These are phyloP conservation scores for Aegle marmelos DNA, from an alignment of 345 rosid genomes.

Conservation along the genomic window DNA sequence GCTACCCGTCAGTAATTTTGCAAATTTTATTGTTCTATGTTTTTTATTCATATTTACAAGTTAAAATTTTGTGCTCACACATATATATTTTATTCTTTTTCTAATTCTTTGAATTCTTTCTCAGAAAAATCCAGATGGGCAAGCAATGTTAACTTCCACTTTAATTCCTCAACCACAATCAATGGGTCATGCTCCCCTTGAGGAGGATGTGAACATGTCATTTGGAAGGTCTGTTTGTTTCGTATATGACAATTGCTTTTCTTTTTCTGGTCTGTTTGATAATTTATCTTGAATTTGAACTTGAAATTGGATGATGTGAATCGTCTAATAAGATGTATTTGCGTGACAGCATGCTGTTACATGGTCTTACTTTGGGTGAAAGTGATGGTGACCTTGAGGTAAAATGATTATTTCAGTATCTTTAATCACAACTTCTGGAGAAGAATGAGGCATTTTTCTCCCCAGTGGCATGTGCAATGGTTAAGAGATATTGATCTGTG, in stretches of 20 bases:
- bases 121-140: conserved; percentile 85
- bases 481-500: conserved; percentile 4
- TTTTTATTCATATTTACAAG: not conserved
- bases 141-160: conserved; percentile 87
- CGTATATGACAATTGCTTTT: conserved; percentile 10
- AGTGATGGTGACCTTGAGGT: conserved; percentile 96
- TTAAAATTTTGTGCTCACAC: not conserved
- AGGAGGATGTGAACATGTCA: conserved; percentile 91
- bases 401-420: conserved; percentile 12
- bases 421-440: not conserved
- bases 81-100: conserved; percentile 7
- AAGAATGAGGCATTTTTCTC: not conserved
- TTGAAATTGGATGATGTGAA: not conserved
- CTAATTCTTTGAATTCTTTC: conserved; percentile 8
- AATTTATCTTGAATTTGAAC: conserved; percentile 2
- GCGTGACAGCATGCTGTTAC: conserved; percentile 79
- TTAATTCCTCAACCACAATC: conserved; percentile 81
- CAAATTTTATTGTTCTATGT: not conserved
- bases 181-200: conserved; percentile 54
- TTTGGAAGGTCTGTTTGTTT: conserved; percentile 78
- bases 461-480: not conserved
- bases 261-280: not conserved
- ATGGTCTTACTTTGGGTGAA: conserved; percentile 83
- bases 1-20: conserved; percentile 18
- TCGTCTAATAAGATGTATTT: conserved; percentile 10